Evolutionary conservation across 371 early-diverging fungal species (phyloP).

Genomic region (Zopfochytrium polystomum): DNA sequence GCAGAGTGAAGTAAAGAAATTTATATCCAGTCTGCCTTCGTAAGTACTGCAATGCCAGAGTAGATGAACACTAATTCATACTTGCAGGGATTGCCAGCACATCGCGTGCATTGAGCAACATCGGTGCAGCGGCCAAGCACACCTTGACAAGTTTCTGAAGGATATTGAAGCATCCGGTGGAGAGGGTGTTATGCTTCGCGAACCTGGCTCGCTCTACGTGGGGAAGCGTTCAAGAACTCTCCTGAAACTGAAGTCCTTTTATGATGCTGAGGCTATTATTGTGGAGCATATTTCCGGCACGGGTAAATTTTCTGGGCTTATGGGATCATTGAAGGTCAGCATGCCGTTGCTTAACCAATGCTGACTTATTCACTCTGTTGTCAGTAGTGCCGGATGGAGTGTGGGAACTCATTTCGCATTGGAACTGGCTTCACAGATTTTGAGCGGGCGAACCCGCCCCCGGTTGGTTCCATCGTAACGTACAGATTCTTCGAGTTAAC

Average conservation of each 20-base stretch:
- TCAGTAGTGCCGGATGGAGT: slow-evolving; percentile 50
- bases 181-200: slow-evolving; percentile 58
- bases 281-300: slow-evolving; percentile 46
- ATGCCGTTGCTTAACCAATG: too few species aligned
- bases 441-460: slow-evolving; percentile 52
- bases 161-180: slow-evolving; percentile 51
- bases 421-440: slow-evolving; percentile 57
- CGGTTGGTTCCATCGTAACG: slow-evolving; percentile 51
- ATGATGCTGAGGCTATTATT: slow-evolving; percentile 59
- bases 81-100: too few species aligned
- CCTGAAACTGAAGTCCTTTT: slow-evolving; percentile 59
- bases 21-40: too few species aligned
- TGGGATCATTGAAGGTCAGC: slow-evolving; percentile 54
- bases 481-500: slow-evolving; percentile 60
- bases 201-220: slow-evolving; percentile 42
- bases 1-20: too few species aligned
- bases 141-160: slow-evolving; percentile 42
- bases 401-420: slow-evolving; percentile 52
- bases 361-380: too few species aligned
- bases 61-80: too few species aligned
- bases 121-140: slow-evolving; percentile 34
- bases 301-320: slow-evolving; percentile 43
- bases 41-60: too few species aligned
- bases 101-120: slow-evolving; percentile 42
- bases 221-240: slow-evolving; percentile 50